These are phyloP conservation scores for Rutstroemia sydowiana DNA, from an alignment of 2,329 filamentous ascomycete genomes.

Conservation along the genomic window DNA sequence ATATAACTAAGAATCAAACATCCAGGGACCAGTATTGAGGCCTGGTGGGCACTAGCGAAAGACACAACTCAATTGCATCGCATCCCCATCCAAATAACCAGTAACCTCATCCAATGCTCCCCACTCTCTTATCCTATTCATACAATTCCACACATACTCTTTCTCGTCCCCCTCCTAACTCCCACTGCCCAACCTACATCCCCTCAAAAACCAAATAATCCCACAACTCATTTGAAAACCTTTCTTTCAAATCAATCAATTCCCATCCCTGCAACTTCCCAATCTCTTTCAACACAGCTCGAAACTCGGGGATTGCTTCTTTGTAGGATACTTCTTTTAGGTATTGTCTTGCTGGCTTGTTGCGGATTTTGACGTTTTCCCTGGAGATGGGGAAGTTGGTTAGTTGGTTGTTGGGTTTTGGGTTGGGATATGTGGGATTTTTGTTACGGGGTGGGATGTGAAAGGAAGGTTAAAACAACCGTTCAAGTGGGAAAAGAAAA, in stretches of 20 bases:
- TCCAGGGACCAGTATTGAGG: too few species aligned
- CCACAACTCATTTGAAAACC: slow-evolving; percentile 35
- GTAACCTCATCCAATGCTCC: too few species aligned
- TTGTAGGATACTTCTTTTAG: not conserved
- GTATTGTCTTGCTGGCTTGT: not conserved
- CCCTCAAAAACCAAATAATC: slow-evolving; percentile 21
- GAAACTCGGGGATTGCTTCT: not conserved
- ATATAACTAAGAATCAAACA: too few species aligned
- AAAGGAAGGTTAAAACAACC: not conserved
- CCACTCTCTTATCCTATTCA: too few species aligned
- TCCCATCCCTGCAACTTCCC: slow-evolving; percentile 34
- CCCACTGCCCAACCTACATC: not conserved
- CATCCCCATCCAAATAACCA: too few species aligned
- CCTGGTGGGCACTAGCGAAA: too few species aligned
- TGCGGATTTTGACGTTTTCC: not conserved
- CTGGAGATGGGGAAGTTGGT: not conserved
- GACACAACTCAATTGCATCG: too few species aligned
- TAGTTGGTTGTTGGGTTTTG: too few species aligned
- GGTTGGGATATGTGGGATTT: not conserved
- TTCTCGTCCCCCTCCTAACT: too few species aligned
- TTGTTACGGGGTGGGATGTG: too few species aligned
- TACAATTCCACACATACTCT: too few species aligned
- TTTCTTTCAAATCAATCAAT: slow-evolving; percentile 30
- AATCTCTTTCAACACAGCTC: slow-evolving; percentile 27
- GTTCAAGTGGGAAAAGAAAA: not conserved